Evolutionary conservation across 768 basidiomycete species (phyloP), one percentile per base, ranked within the genome.

Genomic region (Suillus cothurnatus): DNA sequence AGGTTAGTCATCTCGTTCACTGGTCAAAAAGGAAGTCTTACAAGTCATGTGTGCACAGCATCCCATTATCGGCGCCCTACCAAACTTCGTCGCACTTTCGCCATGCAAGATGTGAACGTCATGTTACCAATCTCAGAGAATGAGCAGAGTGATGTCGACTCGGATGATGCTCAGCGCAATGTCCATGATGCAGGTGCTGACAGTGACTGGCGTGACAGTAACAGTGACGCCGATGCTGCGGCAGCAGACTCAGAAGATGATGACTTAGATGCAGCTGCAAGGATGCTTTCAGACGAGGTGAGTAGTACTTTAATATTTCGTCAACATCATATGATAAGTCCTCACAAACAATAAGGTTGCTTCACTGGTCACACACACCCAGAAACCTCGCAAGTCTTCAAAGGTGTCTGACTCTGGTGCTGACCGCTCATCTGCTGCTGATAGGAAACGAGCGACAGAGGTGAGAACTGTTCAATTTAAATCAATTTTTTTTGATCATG

Each of bases 21-120:
- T 47, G 45, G 45, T n/a, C 45, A 47, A 47, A 47, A 47, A 47
- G n/a, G 45, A 47, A 47, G 45, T 47, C 45, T 47, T 47, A 47
- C 45, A 47, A 47, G 45, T 47, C 45, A 47, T 23, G 45, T 47
- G 45, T 47, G 45, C n/a, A 47, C n/a, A 47, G 45, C 11, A 0
- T 23, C 45, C 45, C 45, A 47, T 47, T 47, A 47, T 47, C n/a
- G n/a, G 45, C 4, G 12, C 9, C 45, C 45, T 3, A n/a, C 1
- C n/a, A 47, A 47, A 47, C 45, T 47, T 47, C 2, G 11, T 47
- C 11, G 12, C 45, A 47, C 45, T 47, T 47, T 47, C 3, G n/a
- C 45, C 45, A 47, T 47, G 45, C n/a, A 47, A 47, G 45, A 47
- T 47, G 45, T 47, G 11, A 47, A 47, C 4, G 4, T 47, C 45